phyloP scores from a whole-genome alignment of 2,329 filamentous ascomycete genomes.

The Diaporthe sp. region DNA sequence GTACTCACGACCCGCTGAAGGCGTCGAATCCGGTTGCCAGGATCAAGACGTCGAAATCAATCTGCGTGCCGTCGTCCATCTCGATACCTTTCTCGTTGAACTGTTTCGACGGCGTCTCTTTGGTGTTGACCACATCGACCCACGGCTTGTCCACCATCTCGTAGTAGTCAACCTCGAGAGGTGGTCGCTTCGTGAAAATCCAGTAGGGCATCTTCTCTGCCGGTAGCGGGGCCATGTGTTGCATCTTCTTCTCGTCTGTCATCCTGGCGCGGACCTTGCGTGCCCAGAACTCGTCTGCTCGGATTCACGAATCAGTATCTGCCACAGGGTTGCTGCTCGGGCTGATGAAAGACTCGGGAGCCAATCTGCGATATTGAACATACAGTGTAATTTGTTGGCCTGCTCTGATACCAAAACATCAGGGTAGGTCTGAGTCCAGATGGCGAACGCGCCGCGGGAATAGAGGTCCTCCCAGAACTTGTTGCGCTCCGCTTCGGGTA shows the following conservation, averaged over 20 bases:
- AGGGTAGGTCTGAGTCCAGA: conserved; percentile 60
- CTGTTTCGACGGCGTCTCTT: conserved; percentile 56
- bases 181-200: conserved; percentile 49
- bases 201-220: conserved; percentile 64
- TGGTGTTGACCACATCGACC: conserved; percentile 60
- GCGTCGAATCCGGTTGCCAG: conserved; percentile 53
- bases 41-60: conserved; percentile 54
- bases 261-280: conserved; percentile 59
- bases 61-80: conserved; percentile 52
- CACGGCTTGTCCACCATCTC: conserved; percentile 52
- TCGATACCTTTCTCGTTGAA: conserved; percentile 57
- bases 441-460: conserved; percentile 60
- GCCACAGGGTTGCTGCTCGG: neutral
- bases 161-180: conserved; percentile 34
- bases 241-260: conserved; percentile 57
- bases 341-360: fast-evolving
- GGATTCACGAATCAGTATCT: neutral
- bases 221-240: conserved; percentile 62
- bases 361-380: neutral
- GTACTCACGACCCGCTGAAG: conserved; percentile 47
- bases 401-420: conserved; percentile 58
- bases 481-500: conserved; percentile 56
- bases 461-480: conserved; percentile 60
- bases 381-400: conserved; percentile 57
- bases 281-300: conserved; percentile 60